Base-by-base conservation (phyloP, 164 flowering plant genomes). In the Magnolia changhungtana region DNA sequence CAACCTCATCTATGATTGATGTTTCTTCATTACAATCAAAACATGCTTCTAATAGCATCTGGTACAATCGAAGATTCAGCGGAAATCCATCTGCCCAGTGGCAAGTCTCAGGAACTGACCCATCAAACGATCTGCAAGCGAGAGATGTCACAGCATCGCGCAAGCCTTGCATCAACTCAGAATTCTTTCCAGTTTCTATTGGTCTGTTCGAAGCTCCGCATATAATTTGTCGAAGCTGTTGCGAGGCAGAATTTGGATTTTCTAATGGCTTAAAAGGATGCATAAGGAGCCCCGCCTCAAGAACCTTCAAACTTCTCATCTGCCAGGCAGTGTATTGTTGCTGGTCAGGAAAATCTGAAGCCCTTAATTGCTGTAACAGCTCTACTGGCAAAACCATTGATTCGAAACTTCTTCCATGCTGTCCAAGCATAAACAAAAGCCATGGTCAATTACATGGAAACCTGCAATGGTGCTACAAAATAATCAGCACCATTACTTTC, bases 1-100 rank as follows among this genome's bases (percentile, higher is more conserved):
- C 98, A 20, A 91, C 81, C 79, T 95, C 99, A 74, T 95, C 96
- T 69, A 95, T 85, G 7, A 95, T 74, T 20, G 83, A 78, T 31
- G 91, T 82, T 71, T 86, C 89, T 16, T 90, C 97, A 75, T 86
- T 84, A 37, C 77, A 77, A 81, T 95, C 98, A 83, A 95, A 95
- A 81, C 93, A 89, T 67, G 97, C 88, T 77, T 91, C 93, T 55
- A 95, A 78, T 51, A 95, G 92, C 85, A 83, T 85, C 73, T 84
- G 87, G 72, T 95, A 95, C 10, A 95, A 80, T 45, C 83, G 85
- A 31, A 95, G 87, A 78, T 92, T 95, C 74, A 95, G 66, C 2
- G 99, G 99, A 74, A 71, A 81, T 4, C 96, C 98, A 84, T 94
- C 99, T 18, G 96, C 99, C 99, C 99, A 95, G 68, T 92, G 98